phyloP scores from a whole-genome alignment of 495 filamentous ascomycete genomes.

The Chaetomidium leptoderma region DNA sequence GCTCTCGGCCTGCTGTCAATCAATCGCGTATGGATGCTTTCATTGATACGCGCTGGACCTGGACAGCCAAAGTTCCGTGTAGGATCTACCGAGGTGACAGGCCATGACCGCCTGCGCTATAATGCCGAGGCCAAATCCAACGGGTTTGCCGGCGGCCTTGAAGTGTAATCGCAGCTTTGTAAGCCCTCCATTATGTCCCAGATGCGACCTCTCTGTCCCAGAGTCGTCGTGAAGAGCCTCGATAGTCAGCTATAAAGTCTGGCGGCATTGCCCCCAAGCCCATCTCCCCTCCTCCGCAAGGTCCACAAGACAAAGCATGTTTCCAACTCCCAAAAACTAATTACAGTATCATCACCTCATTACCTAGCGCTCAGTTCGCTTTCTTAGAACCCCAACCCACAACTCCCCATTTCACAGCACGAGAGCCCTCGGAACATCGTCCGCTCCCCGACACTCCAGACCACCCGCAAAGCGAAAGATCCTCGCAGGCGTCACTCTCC shows the following conservation, averaged over 20 bases:
- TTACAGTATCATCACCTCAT: not conserved
- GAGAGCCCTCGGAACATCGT: not conserved
- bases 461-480: not conserved
- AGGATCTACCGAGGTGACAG: not conserved
- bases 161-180: constrained; percentile 2
- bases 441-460: not conserved
- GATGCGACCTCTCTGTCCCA: not conserved
- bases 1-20: not conserved
- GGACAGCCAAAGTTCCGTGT: not conserved
- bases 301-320: not conserved
- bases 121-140: constrained; percentile 16
- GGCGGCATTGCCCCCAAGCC: no score
- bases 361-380: not conserved
- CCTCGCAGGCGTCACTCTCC: not conserved
- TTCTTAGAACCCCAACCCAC: not conserved
- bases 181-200: not conserved
- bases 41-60: not conserved
- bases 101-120: not conserved
- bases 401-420: not conserved
- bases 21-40: not conserved
- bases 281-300: no score
- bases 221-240: not conserved
- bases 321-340: not conserved
- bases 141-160: not conserved
- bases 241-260: no score